Conservation (phyloP, 345 rosid genomes). For the Ceriops decandra region DNA sequence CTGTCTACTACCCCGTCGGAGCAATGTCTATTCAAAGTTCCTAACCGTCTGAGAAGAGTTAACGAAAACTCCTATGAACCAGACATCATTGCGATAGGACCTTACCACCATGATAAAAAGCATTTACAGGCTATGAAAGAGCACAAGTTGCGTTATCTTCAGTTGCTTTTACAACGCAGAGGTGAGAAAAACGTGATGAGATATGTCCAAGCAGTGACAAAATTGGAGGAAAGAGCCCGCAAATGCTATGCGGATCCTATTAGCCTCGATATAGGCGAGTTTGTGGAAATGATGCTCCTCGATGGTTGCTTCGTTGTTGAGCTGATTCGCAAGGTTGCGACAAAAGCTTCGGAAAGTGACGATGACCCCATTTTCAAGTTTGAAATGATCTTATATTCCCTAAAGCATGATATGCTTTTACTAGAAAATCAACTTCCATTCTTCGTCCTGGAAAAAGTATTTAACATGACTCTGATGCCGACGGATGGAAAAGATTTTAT, state of each 20-base stretch:
- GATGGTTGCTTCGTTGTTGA: slow-evolving; percentile 13
- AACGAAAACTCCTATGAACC: neutral
- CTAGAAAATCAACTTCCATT: slow-evolving; percentile 27
- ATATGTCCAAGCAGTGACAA: neutral
- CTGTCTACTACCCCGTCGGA: neutral
- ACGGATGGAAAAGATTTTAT: neutral
- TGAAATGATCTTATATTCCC: neutral
- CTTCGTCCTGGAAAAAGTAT: slow-evolving; percentile 11
- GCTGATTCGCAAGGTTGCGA: neutral
- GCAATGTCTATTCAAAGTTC: neutral
- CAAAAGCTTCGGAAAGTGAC: no score
- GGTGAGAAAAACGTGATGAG: neutral
- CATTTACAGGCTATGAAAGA: neutral
- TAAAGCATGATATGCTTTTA: slow-evolving; percentile 8
- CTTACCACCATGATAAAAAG: neutral
- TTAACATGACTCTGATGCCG: neutral
- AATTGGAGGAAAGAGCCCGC: neutral
- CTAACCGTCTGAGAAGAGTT: neutral
- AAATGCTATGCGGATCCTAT: neutral
- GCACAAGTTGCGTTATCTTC: neutral
- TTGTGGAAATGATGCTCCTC: slow-evolving; percentile 17
- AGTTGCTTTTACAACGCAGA: neutral
- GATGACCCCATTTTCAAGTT: neutral
- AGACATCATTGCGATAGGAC: neutral
- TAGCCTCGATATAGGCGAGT: neutral